Base-by-base conservation (phyloP, 179 eudicot genomes). In the Patellifolia procumbens region DNA sequence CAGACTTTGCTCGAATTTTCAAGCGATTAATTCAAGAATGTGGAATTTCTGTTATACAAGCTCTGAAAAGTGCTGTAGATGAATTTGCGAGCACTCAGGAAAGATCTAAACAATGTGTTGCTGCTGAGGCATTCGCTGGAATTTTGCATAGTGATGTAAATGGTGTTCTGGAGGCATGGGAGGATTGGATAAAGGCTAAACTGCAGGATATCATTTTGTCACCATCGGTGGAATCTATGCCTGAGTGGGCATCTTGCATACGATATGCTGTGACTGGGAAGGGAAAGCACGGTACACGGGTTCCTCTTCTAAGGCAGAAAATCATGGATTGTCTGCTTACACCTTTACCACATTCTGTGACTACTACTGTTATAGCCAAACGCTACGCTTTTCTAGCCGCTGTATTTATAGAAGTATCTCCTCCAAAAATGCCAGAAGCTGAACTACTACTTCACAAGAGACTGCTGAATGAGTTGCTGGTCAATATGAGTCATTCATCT, bases 31-130 rank as follows among this genome's bases (percentile, higher is more conserved):
- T 91, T 85, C 99, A 96, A 84, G 99, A 96, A 89, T 96, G 99
- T 88, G 99, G 99, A 58, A 84, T 79, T 68, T 87, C 97, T 46
- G 97, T 91, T 74, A 60, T 91, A 73, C 61, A 81, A 72, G 85
- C 94, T 70, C 82, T 93, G 51, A 89, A 82, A 83, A 80, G 83
- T 80, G 84, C 94, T 63, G 64, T 96, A 73, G 91, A 87, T 81
- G 98, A 91, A 80, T 91, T 91, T 82, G 81, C 92, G 76, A 88
- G 79, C 81, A 88, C 98, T 55, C 89, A 92, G 84, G 99, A 96
- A 86, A 91, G 98, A 84, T 86, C 99, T 64, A 96, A 91, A 83
- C 99, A 91, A 83, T 94, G 99, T 87, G 97, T 96, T 84, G 99
- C 99, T 69, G 98, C 99, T 76, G 99, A 96, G 86, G 98, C 92